Percentiles rank a stretch among this genome's conserved stretches.
These are phyloP conservation scores for Nannochloropsis gaditana DNA, from an alignment of 108 stramenopile genomes.

Conservation along the genomic window DNA sequence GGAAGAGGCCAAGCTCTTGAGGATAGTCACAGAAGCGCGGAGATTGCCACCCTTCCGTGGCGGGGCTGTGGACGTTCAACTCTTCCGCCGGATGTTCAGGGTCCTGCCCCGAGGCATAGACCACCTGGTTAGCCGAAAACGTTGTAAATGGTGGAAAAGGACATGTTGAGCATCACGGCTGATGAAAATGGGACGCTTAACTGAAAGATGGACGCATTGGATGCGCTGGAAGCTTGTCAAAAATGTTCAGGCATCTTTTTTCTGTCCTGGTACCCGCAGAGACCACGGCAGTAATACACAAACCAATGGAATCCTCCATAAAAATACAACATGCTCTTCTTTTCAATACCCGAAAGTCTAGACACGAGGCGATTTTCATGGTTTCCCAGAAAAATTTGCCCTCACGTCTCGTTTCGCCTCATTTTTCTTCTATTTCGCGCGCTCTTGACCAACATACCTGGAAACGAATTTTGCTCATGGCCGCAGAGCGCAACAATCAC, in stretches of 20 bases:
- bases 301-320: too few species aligned
- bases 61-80: slow-evolving; percentile 56
- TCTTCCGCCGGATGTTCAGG: slow-evolving; percentile 58
- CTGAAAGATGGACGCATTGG: too few species aligned
- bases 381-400: too few species aligned
- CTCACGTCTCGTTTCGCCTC: background rate
- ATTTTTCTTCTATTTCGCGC: background rate
- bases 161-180: background rate
- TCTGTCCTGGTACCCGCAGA: too few species aligned
- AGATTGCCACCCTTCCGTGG: slow-evolving; percentile 60
- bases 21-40: slow-evolving; percentile 58
- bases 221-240: too few species aligned
- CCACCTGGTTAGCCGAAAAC: slow-evolving; percentile 31
- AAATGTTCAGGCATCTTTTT: too few species aligned
- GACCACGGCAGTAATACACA: too few species aligned
- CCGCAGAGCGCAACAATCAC: too few species aligned
- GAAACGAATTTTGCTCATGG: background rate
- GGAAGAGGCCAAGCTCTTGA: slow-evolving; percentile 55
- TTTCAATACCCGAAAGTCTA: too few species aligned
- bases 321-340: too few species aligned
- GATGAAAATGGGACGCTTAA: too few species aligned
- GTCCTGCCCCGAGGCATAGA: slow-evolving; percentile 57
- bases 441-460: background rate
- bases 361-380: too few species aligned
- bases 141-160: background rate